Evolutionary conservation across 2,329 filamentous ascomycete genomes (phyloP).

Genomic region (Fusarium sp.): DNA sequence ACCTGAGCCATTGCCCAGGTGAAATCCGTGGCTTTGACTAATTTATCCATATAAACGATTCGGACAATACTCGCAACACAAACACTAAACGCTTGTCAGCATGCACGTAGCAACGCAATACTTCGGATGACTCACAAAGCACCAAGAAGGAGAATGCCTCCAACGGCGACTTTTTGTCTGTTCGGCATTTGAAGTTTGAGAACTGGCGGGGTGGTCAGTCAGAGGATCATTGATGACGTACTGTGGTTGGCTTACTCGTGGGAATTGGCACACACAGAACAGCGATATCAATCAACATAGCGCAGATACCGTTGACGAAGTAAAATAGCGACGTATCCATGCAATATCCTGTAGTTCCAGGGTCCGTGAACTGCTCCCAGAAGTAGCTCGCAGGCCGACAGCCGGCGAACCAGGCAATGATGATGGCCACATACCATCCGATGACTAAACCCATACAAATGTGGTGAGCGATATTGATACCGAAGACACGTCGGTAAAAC

Average conservation of each 20-base stretch:
- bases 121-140: not conserved
- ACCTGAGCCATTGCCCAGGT: slow-evolving; percentile 6
- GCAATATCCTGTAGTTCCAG: not conserved
- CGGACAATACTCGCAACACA: slow-evolving; percentile 1
- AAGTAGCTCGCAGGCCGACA: slow-evolving; percentile 9
- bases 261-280: slow-evolving; percentile 1
- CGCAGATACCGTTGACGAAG: slow-evolving; percentile 6
- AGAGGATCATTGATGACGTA: rapidly evolving
- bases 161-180: not conserved
- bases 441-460: slow-evolving; percentile 3
- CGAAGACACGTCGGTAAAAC: not conserved
- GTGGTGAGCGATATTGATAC: not conserved
- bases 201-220: not conserved
- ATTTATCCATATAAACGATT: slow-evolving; percentile 2
- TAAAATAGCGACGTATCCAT: slow-evolving; percentile 2
- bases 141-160: not conserved
- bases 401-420: slow-evolving; percentile 3
- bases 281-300: slow-evolving; percentile 3
- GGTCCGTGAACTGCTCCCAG: slow-evolving; percentile 10
- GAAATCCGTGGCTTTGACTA: not conserved
- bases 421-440: slow-evolving; percentile 6
- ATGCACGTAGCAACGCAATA: rapidly evolving
- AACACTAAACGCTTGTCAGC: not conserved
- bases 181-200: slow-evolving; percentile 1
- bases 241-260: not conserved